Percentiles rank a stretch among this genome's conserved stretches.
These are phyloP conservation scores for Cyanidiococcus yangmingshanensis DNA, from an alignment of 23 red algal genomes.

Conservation along the genomic window DNA sequence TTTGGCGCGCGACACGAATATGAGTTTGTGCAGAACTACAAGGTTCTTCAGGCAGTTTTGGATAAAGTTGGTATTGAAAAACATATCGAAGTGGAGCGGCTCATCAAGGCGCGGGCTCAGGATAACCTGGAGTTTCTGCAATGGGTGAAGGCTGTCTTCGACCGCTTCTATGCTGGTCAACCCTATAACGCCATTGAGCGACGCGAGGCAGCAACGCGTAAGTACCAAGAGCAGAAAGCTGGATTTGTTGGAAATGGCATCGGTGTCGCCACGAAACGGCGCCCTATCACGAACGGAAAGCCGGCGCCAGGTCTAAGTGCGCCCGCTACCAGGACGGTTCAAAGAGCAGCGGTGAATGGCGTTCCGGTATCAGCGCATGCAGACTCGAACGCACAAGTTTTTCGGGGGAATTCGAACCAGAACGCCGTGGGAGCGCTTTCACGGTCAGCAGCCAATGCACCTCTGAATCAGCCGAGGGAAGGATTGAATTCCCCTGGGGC, in stretches of 20 bases:
- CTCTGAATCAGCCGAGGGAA: background rate
- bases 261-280: background rate
- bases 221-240: background rate
- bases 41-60: conserved; percentile 80
- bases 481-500: background rate
- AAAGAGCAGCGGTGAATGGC: background rate
- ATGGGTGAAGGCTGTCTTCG: conserved; percentile 87
- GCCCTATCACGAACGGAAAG: background rate
- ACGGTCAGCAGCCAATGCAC: background rate
- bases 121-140: conserved; percentile 96
- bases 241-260: background rate
- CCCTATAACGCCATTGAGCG: conserved; percentile 30
- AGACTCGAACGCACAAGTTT: background rate
- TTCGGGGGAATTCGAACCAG: background rate
- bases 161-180: conserved; percentile 44
- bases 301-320: background rate
- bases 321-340: background rate
- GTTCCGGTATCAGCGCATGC: background rate
- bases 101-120: conserved; percentile 75
- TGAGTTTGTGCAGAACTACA: conserved; percentile 81
- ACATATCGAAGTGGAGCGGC: conserved; percentile 76
- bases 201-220: conserved; percentile 26
- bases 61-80: conserved; percentile 50
- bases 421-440: background rate
- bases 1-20: conserved; percentile 61